A percentile compares a stretch with the other conserved stretches of the same genome.
Evolutionary conservation across 768 basidiomycete genomes (phyloP).

Genomic region (Pleurotus sapidus): DNA sequence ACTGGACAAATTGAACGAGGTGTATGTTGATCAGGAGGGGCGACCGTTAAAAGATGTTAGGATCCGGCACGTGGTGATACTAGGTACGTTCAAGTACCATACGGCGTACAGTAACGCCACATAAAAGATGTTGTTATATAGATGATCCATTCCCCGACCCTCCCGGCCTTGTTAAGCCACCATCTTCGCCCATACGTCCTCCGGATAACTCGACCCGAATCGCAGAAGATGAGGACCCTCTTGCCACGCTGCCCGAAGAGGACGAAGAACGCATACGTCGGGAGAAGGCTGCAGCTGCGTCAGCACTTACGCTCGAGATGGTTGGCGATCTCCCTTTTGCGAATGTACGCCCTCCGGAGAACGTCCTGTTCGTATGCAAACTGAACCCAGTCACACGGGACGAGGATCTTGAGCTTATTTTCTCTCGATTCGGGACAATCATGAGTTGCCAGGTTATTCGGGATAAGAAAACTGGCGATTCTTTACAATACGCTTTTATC

Average conservation of each 20-base stretch:
- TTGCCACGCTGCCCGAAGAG: slow-evolving; percentile 75
- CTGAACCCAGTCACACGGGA: slow-evolving; percentile 93
- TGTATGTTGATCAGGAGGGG: slow-evolving; percentile 84
- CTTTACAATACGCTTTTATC: slow-evolving; percentile 96
- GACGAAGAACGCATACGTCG: slow-evolving; percentile 79
- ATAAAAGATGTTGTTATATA: slow-evolving; percentile 21
- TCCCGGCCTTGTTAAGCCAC: slow-evolving; percentile 65
- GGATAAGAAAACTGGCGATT: slow-evolving; percentile 95
- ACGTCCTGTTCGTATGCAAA: slow-evolving; percentile 98
- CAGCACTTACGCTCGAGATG: slow-evolving; percentile 97
- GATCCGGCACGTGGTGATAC: slow-evolving; percentile 92
- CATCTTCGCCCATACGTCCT: slow-evolving; percentile 73
- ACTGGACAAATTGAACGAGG: slow-evolving; percentile 89
- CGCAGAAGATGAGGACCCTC: slow-evolving; percentile 91
- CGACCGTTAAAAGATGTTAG: slow-evolving; percentile 92
- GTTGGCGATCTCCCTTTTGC: slow-evolving; percentile 98
- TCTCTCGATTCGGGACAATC: slow-evolving; percentile 91
- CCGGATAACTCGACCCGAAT: slow-evolving; percentile 88
- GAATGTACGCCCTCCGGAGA: slow-evolving; percentile 96
- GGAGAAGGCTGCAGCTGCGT: slow-evolving; percentile 87
- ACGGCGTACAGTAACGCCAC: too few species aligned
- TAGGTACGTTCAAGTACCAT: slow-evolving; percentile 52
- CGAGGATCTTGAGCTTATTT: slow-evolving; percentile 96
- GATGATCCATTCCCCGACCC: slow-evolving; percentile 98
- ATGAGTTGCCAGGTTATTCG: slow-evolving; percentile 98